Percentiles rank a stretch among this genome's conserved stretches.
Conservation (phyloP, 1,139 yeast genomes). For the Candida freyschussii region DNA sequence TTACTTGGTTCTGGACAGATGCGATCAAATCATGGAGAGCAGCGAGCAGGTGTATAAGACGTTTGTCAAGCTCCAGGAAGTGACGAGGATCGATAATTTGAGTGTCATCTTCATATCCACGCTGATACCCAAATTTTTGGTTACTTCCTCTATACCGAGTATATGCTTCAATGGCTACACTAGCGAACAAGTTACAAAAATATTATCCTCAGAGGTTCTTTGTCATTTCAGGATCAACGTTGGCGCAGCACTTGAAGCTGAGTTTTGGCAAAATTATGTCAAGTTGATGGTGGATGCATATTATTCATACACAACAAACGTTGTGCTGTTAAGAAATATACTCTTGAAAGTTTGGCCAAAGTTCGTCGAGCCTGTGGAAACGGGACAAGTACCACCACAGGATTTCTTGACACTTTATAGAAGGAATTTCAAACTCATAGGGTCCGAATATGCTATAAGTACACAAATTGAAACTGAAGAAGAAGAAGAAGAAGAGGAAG, state of each 20-base stretch:
- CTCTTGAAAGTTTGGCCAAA: conserved; percentile 46
- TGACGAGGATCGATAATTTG: conserved; percentile 26
- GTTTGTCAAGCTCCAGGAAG: conserved; percentile 45
- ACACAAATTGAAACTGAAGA: conserved; percentile 4
- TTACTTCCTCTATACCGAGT: conserved; percentile 46
- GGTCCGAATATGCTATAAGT: conserved; percentile 21
- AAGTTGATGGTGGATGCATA: conserved; percentile 49
- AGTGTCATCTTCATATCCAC: conserved; percentile 32
- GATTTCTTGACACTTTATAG: conserved; percentile 47
- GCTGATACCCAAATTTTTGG: conserved; percentile 41
- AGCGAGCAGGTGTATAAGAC: conserved; percentile 42
- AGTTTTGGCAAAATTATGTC: conserved; percentile 46
- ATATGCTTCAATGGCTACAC: conserved; percentile 45
- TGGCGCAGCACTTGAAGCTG: conserved; percentile 8
- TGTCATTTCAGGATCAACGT: conserved; percentile 27
- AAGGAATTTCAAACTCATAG: conserved; percentile 38
- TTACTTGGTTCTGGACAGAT: conserved; percentile 53
- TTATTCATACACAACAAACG: conserved; percentile 46
- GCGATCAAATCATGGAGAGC: conserved; percentile 51
- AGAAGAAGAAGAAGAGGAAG: conserved; percentile 3
- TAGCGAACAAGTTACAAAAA: conserved; percentile 35
- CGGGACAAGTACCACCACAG: conserved; percentile 30
- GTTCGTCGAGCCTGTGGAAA: conserved; percentile 40
- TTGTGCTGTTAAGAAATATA: conserved; percentile 40
- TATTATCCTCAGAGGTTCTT: conserved; percentile 32